Evolutionary conservation across 148 eudicot species (phyloP), one percentile per base, ranked within the genome.

Genomic region (Gaultheria prostrata): DNA sequence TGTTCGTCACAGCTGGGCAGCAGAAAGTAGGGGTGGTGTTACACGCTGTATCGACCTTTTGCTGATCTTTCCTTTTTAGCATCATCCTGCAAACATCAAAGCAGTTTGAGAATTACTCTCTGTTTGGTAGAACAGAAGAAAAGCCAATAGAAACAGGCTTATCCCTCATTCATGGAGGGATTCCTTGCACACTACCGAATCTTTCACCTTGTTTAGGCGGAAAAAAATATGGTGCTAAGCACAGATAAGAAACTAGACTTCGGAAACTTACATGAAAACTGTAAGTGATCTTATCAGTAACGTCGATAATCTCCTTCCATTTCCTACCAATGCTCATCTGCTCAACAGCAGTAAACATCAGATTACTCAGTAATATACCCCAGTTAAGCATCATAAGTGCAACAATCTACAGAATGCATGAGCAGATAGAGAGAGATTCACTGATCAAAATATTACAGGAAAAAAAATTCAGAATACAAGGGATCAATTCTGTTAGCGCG

Each of bases 271-370:
- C 97, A 82, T 93, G 95, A 59, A 90, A 93, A 85, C 90, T 92
- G 83, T 89, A 94, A 57, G 87, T 83, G n/a, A 94, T 88, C 89
- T 93, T 92, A 50, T 94, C 97, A 9, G 89, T 88, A 70, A 90
- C 86, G 71, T 90, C 94, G 28, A 93, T 76, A 32, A 93, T 86
- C 80, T 94, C 97, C 91, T 94, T 94, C 98, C 98, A 94, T 85
- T 94, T 93, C 87, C 97, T 93, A 85, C 98, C 98, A 77, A 94
- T 93, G 91, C 95, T 82, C 97, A 92, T 93, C 98, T 94, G 87
- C 75, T 57, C 43, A 54, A 78, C 69, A 50, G 18, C 49, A n/a
- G 24, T 39, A 21, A 65, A 18, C 8, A 79, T 15, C 26, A 72
- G 20, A 28, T 50, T 24, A 59, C 6, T 54, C 20, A 81, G 45